Evolutionary conservation across 1,284 basidiomycete genomes (phyloP).

Genomic region (Puccinia hordei): DNA sequence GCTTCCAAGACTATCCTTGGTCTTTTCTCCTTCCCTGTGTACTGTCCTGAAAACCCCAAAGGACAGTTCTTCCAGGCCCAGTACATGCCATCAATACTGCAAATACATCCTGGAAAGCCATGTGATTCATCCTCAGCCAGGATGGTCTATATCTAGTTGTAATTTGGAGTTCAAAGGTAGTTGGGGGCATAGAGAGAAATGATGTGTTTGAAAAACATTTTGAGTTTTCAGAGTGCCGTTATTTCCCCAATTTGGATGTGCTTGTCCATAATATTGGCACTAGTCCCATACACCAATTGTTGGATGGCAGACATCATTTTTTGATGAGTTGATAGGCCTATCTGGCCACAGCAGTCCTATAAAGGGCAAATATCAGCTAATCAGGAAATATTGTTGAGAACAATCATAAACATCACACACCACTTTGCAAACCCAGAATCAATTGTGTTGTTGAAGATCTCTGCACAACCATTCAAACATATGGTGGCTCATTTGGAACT

Average conservation of each 20-base stretch:
- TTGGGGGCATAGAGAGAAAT: neutral
- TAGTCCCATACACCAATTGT: too few relatives aligned
- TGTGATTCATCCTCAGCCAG: neutral
- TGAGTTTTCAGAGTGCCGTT: neutral
- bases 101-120: neutral
- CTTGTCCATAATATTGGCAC: too few relatives aligned
- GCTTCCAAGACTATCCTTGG: constrained; percentile 16
- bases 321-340: neutral
- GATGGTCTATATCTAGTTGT: neutral
- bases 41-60: constrained; percentile 23
- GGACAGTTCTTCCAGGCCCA: too few relatives aligned
- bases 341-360: neutral
- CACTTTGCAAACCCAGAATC: neutral
- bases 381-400: neutral
- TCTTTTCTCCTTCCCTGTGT: neutral
- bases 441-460: neutral
- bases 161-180: neutral
- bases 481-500: neutral
- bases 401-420: too few relatives aligned
- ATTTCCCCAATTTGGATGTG: neutral
- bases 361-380: neutral
- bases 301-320: neutral
- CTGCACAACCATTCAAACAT: neutral
- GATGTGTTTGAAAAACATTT: neutral
- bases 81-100: constrained; percentile 22